A percentile compares a stretch with the other conserved stretches of the same genome.
Evolutionary conservation across 2,329 filamentous ascomycete genomes (phyloP).

Genomic region (Dryadomyces quercus-mongolicae): DNA sequence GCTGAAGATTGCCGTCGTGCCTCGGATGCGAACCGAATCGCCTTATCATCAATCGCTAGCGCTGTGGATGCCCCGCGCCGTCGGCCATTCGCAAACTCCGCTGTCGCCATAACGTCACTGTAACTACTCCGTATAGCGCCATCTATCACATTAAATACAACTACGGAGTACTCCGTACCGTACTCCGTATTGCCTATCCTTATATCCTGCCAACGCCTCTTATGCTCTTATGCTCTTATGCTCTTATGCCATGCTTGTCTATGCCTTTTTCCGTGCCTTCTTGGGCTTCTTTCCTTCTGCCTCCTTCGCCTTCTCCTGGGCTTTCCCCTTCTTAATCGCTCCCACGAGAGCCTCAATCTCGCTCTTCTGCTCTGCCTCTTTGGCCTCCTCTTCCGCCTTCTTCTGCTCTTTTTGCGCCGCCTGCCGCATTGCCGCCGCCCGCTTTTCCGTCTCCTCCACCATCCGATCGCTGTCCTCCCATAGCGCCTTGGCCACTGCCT

Average conservation of each 20-base stretch:
- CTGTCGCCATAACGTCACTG: too few species aligned
- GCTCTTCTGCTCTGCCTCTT: slow-evolving; percentile 18
- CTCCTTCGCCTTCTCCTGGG: slow-evolving; percentile 12
- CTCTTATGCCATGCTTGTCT: not conserved
- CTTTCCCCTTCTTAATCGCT: slow-evolving; percentile 30
- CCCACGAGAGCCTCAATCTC: slow-evolving; percentile 28
- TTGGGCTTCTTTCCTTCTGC: not conserved
- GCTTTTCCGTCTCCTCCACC: slow-evolving; percentile 71
- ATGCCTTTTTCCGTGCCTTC: not conserved
- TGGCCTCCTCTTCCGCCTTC: slow-evolving; percentile 14
- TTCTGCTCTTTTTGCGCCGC: slow-evolving; percentile 13
- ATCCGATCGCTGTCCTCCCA: slow-evolving; percentile 85
- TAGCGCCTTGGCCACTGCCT: slow-evolving; percentile 67
- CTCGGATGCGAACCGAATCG: too few species aligned
- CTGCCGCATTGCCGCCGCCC: slow-evolving; percentile 44
- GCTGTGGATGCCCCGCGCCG: too few species aligned
- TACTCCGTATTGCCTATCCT: too few species aligned
- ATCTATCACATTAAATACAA: too few species aligned
- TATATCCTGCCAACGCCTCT: too few species aligned
- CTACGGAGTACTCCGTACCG: too few species aligned
- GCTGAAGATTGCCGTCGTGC: too few species aligned
- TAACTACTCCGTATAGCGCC: too few species aligned
- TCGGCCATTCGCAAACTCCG: too few species aligned
- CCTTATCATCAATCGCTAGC: too few species aligned
- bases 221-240: too few species aligned